These are phyloP conservation scores for Sungouiozyma ichnusensis DNA, from an alignment of 805 yeast genomes.

Conservation along the genomic window DNA sequence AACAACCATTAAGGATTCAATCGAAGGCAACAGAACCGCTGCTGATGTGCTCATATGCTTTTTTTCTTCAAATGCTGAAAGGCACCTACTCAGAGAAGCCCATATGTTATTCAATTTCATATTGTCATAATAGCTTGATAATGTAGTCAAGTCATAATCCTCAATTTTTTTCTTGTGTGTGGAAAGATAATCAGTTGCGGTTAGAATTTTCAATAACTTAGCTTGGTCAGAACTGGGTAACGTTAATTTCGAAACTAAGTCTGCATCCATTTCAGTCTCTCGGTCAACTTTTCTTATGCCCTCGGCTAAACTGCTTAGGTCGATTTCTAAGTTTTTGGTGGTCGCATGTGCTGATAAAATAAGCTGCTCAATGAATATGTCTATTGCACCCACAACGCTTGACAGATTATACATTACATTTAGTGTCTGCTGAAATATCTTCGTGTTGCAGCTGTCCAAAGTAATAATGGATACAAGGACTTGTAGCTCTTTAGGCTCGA, in stretches of 20 bases:
- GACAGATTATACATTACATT: slow-evolving; percentile 72
- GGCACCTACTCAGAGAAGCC: slow-evolving; percentile 72
- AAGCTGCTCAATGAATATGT: slow-evolving; percentile 56
- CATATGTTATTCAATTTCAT: slow-evolving; percentile 71
- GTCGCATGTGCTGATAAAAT: slow-evolving; percentile 52
- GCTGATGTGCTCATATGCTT: slow-evolving; percentile 53
- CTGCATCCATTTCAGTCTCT: slow-evolving; percentile 41
- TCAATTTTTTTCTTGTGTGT: slow-evolving; percentile 30
- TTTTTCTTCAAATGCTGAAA: slow-evolving; percentile 51
- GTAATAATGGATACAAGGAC: slow-evolving; percentile 57
- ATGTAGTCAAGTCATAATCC: slow-evolving; percentile 30
- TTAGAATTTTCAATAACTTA: slow-evolving; percentile 70
- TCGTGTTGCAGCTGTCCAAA: slow-evolving; percentile 74
- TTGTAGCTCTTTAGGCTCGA: slow-evolving; percentile 53
- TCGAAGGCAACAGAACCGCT: slow-evolving; percentile 71
- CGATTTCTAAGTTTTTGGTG: slow-evolving; percentile 44
- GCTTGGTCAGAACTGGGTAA: slow-evolving; percentile 81
- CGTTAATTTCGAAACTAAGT: slow-evolving; percentile 56
- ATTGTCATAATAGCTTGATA: slow-evolving; percentile 52
- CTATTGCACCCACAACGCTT: slow-evolving; percentile 47
- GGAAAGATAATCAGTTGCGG: slow-evolving; percentile 78
- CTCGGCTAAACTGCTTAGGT: slow-evolving; percentile 39
- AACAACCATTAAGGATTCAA: slow-evolving; percentile 92
- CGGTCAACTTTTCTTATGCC: slow-evolving; percentile 33
- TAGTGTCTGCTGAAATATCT: slow-evolving; percentile 75